A percentile compares a stretch with the other conserved stretches of the same genome.
phyloP scores from a whole-genome alignment of 305 asterid genomes.

The Plantago coronopus region DNA sequence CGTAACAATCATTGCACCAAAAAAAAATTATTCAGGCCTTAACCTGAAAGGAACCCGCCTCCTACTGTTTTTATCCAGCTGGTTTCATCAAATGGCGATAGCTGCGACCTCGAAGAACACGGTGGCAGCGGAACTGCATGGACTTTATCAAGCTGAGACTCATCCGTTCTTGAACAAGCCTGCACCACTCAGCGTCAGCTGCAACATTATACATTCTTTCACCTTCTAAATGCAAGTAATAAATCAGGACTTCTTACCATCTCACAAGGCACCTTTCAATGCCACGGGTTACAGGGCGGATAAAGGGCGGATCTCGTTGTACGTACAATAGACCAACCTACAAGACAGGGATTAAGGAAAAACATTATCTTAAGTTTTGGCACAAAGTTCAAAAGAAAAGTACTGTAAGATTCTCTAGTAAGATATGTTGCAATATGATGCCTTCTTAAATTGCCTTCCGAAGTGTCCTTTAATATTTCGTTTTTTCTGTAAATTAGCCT shows the following conservation, averaged over 20 bases:
- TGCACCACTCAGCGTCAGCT: slow-evolving; percentile 40
- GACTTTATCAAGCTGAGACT: slow-evolving; percentile 41
- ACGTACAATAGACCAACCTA: slow-evolving; percentile 87
- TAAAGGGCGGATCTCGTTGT: slow-evolving; percentile 79
- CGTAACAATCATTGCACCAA: too few species aligned
- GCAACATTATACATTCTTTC: slow-evolving; percentile 10
- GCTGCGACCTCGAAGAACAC: slow-evolving; percentile 76
- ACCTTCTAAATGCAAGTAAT: slow-evolving; percentile 21
- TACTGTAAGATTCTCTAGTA: neutral
- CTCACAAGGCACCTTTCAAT: slow-evolving; percentile 88
- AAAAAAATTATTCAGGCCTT: neutral
- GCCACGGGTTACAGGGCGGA: slow-evolving; percentile 88
- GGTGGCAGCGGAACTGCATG: slow-evolving; percentile 63
- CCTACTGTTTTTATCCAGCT: slow-evolving; percentile 44
- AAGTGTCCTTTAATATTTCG: neutral
- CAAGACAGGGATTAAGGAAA: neutral
- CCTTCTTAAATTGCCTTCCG: too few species aligned
- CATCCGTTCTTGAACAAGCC: slow-evolving; percentile 85
- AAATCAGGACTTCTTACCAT: slow-evolving; percentile 57
- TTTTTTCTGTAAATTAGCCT: neutral
- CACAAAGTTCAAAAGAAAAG: neutral
- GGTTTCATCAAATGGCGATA: slow-evolving; percentile 75
- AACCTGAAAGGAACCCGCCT: slow-evolving; percentile 23
- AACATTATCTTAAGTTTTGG: neutral
- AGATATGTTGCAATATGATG: too few species aligned